Evolutionary conservation across 768 basidiomycete genomes (phyloP), one percentile per base, ranked within the genome.

Genomic region (Pluteus cervinus): DNA sequence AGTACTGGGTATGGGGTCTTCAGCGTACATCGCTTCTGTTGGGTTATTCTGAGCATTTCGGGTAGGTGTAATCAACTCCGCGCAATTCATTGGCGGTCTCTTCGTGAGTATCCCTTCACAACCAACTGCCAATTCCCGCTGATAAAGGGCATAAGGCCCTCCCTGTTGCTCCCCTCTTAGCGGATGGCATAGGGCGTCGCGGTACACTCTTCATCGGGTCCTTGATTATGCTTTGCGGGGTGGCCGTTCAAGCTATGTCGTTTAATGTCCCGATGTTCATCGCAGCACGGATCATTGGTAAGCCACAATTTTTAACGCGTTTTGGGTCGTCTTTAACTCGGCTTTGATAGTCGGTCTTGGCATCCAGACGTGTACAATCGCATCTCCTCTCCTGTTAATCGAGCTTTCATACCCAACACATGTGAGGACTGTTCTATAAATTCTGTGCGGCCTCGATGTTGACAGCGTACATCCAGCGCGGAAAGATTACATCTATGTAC

Each of bases 381-480:
- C 81, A 4, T 75, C 75, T 0, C 80, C 81, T 3, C 57, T 82
- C 31, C 59, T 83, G 16, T 66, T 83, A 31, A 73, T 77, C 20
- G 81, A 82, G 53, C 60, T 84, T 9, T 69, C 79, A 4, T 83
- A 85, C 57, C 82, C 82, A 18, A 82, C 81, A 4, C 81, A 83
- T 49, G 77, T 76, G 49, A 37, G 62, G 55, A 8, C 12, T 29
- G 21, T n/a, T n/a, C n/a, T n/a, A 23, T 12, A 5, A 28, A 8
- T 9, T 28, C 18, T 23, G 22, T 37, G 5, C 9, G 24, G 16
- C 21, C 36, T 15, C 8, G 12, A 17, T 44, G 23, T 33, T 32
- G 31, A 29, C 42, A 12, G 36, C 18, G 15, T 35, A 36, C n/a
- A 39, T 24, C 14, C 22, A 66, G 65, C 61, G 65, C 39, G 78